Evolutionary conservation across 345 rosid genomes (phyloP).

Genomic region (rapeseed (Brassica napus)): Da-Ae NC_063444.1:48111501-48112000

Average conservation of each 20-base stretch:
- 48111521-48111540: constrained; percentile 95
- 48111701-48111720: constrained; percentile 97
- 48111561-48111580: constrained; percentile 45
- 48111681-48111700: constrained; percentile 98
- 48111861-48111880: constrained; percentile 99
- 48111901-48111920: constrained; percentile 91
- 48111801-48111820: constrained; percentile 99
- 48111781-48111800: constrained; percentile 95
- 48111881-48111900: constrained; percentile 92
- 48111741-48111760: constrained; percentile 99
- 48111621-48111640: constrained; percentile 18
- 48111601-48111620: constrained; percentile 4
- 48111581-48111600: background rate
- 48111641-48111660: constrained; percentile 98
- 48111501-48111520: constrained; percentile 98
- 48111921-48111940: constrained; percentile 98
- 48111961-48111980: constrained; percentile 99
- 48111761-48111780: constrained; percentile 95
- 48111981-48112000: constrained; percentile 92
- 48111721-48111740: constrained; percentile 96
- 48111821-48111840: constrained; percentile 96
- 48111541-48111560: constrained; percentile 92
- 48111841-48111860: constrained; percentile 96
- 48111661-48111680: constrained; percentile 96
- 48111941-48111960: constrained; percentile 99